These are phyloP conservation scores for Mucor indicus DNA, from an alignment of 371 early-diverging fungal genomes.

Conservation along the genomic window DNA sequence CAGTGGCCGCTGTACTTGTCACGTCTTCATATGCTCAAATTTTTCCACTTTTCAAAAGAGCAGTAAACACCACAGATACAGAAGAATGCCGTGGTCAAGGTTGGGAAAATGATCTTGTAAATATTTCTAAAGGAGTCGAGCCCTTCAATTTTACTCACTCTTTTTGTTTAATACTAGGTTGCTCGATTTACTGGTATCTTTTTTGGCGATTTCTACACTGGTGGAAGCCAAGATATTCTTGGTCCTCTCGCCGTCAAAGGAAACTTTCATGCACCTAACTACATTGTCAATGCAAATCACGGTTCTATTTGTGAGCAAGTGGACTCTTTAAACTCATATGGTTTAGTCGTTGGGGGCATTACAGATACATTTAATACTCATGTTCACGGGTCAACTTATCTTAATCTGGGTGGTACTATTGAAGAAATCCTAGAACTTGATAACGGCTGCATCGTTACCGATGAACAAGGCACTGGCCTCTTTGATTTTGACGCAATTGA, in stretches of 20 bases:
- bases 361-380: background rate
- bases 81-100: no score
- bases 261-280: conserved; percentile 1
- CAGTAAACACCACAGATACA: no score
- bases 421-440: background rate
- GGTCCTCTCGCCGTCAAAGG: conserved; percentile 12
- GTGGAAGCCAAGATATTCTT: conserved; percentile 9
- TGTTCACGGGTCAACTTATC: background rate
- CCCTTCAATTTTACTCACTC: no score
- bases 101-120: no score
- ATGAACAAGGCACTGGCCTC: background rate
- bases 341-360: conserved; percentile 8
- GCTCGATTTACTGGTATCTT: conserved; percentile 7
- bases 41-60: no score
- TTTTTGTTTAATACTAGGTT: no score
- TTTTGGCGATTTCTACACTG: conserved; percentile 11
- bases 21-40: no score
- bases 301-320: background rate
- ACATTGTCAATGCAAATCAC: conserved; percentile 9
- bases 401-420: background rate
- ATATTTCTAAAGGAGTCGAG: no score
- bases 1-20: no score
- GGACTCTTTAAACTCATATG: conserved; percentile 2
- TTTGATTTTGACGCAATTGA: background rate
- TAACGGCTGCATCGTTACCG: background rate